These are phyloP conservation scores for Asclepias syriaca DNA, from an alignment of 257 asterid genomes.

Conservation along the genomic window DNA sequence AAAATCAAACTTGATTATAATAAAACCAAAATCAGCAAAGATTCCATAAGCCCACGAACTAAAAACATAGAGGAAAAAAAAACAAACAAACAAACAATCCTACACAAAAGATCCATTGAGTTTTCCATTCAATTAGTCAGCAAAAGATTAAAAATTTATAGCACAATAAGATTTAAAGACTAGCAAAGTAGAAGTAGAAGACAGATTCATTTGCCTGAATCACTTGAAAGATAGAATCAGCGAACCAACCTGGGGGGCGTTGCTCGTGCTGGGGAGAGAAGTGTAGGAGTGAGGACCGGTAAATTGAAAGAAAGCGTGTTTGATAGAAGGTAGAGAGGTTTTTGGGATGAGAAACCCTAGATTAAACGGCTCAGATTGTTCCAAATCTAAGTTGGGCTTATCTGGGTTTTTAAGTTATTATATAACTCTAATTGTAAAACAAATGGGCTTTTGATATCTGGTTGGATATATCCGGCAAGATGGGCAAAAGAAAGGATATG, in stretches of 20 bases:
- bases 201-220: neutral
- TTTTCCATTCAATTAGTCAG: neutral
- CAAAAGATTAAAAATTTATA: neutral
- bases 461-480: neutral
- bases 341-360: slow-evolving; percentile 1
- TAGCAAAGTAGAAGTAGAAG: neutral
- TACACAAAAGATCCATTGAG: neutral
- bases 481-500: too few species aligned
- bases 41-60: neutral
- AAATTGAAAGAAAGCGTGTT: neutral
- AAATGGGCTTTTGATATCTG: neutral
- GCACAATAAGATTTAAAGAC: neutral
- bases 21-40: neutral
- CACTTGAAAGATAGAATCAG: neutral
- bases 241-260: neutral
- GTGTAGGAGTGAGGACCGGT: neutral
- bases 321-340: neutral
- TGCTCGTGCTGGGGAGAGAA: neutral
- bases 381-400: neutral
- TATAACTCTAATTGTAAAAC: too few species aligned
- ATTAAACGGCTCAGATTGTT: neutral
- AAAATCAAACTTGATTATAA: neutral
- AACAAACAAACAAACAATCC: neutral
- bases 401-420: too few species aligned
- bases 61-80: neutral